A percentile compares a stretch with the other conserved stretches of the same genome.
These are phyloP conservation scores for Lasiosphaeria miniovina DNA, from an alignment of 495 filamentous ascomycete genomes.

Conservation along the genomic window DNA sequence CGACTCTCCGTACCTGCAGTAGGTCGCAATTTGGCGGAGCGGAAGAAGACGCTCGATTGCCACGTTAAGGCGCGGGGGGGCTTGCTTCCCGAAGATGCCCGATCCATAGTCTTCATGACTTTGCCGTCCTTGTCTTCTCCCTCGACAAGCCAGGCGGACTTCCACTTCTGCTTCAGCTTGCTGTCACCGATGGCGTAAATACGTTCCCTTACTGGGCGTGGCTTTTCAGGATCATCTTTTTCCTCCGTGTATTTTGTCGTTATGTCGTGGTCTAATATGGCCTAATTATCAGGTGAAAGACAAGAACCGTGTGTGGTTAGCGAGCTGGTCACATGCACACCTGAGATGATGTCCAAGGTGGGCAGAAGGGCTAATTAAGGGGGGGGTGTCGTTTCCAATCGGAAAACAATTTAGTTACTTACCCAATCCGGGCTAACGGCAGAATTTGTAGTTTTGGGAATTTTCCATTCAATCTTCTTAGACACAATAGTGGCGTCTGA, in stretches of 20 bases:
- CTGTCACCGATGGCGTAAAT: not conserved
- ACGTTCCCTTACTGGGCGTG: not conserved
- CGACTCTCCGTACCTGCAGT: conserved; percentile 11
- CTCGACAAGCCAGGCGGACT: conserved; percentile 1
- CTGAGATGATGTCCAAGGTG: not conserved
- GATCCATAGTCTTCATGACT: too few species aligned
- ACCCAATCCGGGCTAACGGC: not conserved
- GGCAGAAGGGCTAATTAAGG: not conserved
- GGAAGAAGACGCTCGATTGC: conserved; percentile 1
- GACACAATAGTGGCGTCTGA: not conserved
- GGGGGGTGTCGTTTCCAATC: too few species aligned
- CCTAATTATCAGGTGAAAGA: not conserved
- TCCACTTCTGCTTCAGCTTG: conserved; percentile 8
- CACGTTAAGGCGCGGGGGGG: too few species aligned
- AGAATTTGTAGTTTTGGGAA: not conserved
- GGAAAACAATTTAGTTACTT: too few species aligned
- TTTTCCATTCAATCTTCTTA: not conserved
- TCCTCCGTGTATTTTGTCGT: not conserved
- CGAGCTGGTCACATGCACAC: not conserved
- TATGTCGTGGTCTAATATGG: not conserved
- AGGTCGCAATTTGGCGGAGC: conserved; percentile 3
- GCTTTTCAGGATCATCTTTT: not conserved
- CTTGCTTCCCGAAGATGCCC: too few species aligned
- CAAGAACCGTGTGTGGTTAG: not conserved
- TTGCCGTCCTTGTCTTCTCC: not conserved